Evolutionary conservation across 2,329 filamentous ascomycete species (phyloP).

Genomic region (Pezicula radicicola): DNA sequence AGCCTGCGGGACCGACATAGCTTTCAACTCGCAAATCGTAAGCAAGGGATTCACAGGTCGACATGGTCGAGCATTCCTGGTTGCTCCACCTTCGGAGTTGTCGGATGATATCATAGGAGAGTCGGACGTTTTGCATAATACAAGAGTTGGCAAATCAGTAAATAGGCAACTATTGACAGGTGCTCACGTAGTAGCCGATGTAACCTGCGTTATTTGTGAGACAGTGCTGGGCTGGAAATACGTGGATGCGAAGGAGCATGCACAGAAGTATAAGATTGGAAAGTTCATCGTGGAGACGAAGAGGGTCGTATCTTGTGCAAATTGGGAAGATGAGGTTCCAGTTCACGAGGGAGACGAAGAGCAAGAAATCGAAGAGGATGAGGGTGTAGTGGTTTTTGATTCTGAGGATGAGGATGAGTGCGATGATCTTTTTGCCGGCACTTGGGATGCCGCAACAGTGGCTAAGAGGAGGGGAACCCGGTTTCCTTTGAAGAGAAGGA

Average conservation of each 20-base stretch:
- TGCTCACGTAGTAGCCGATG: constrained; percentile 62
- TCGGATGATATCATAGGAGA: constrained; percentile 9
- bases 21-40: constrained; percentile 57
- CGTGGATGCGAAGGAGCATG: constrained; percentile 55
- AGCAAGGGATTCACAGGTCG: constrained; percentile 66
- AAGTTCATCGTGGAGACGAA: constrained; percentile 66
- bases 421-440: constrained; percentile 61
- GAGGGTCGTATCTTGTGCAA: constrained; percentile 47
- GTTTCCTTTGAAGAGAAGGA: neutral
- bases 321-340: constrained; percentile 47
- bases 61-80: constrained; percentile 61
- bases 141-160: constrained; percentile 51
- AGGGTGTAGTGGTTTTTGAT: constrained; percentile 52
- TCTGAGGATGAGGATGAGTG: constrained; percentile 65
- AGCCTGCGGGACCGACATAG: constrained; percentile 58
- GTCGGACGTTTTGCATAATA: constrained; percentile 45
- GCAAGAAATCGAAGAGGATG: constrained; percentile 14
- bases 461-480: constrained; percentile 23
- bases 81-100: constrained; percentile 36
- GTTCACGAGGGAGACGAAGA: constrained; percentile 8
- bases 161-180: constrained; percentile 59
- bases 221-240: constrained; percentile 67
- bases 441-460: constrained; percentile 51
- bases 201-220: constrained; percentile 53
- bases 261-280: constrained; percentile 65